Evolutionary conservation across 73 alveolate species (phyloP), one percentile per base, ranked within the genome.

Genomic region (Tetrahymena elliotti): DNA sequence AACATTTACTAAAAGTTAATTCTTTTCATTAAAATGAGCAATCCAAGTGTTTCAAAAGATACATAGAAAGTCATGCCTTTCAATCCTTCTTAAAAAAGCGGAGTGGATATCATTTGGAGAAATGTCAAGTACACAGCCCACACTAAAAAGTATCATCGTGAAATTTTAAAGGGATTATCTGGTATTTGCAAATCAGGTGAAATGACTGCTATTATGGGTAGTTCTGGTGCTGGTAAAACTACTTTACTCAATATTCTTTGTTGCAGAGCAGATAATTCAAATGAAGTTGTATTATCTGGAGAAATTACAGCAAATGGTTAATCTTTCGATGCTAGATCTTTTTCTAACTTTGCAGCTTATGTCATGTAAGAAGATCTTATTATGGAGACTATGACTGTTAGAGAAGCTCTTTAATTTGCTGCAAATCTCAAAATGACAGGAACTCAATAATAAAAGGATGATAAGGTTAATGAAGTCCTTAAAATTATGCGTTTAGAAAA

Each of bases 291-390:
- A 47, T 83, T 95, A 31, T 47, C 97, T 22, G 97, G 96, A 6
- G 20, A 93, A 34, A 83, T 93, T 18, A 47, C 84, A 27, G 97
- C 93, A 10, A 93, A 95, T 68, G 95, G 95, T 34, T 31, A 47
- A 33, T 27, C 94, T 16, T 93, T 68, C 93, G 68, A 94, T 37
- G 92, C 94, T 22, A 84, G 83, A 38, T 83, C 95, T 84, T 98
- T 97, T 93, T 95, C 98, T 84, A 96, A 97, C 38, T 96, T 94
- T 52, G 97, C 98, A 37, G 98, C 98, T 41, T 98, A 96, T 93
- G 99, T 98, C 24, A 96, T 97, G 96, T 98, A 98, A 52, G 84
- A 94, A 38, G 97, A 96, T 94, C 68, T 94, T 22, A 36, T 94
- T 16, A 47, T 96, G 37, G 97, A 95, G 38, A 88, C 97, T 35